A percentile compares a stretch with the other conserved stretches of the same genome.
Conservation (phyloP, 306 rosid species). For the Trifolium dubium region DNA sequence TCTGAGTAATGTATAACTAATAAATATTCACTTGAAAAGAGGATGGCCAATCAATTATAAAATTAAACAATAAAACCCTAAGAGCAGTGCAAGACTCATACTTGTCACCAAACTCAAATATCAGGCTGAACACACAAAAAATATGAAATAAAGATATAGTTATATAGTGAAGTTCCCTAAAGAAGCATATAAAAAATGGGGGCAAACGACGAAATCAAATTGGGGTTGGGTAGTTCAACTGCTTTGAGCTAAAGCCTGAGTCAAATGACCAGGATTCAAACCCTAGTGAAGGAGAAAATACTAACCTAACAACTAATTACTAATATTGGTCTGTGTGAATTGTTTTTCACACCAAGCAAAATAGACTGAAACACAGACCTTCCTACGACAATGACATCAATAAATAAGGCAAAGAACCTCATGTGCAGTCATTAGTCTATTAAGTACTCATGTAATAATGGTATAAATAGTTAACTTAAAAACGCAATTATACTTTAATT, state of each 20-base stretch:
- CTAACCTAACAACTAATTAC: too few relatives aligned
- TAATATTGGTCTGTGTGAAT: not conserved
- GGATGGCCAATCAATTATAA: not conserved
- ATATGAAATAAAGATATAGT: not conserved
- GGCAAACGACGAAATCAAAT: conserved; percentile 18
- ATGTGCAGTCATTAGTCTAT: conserved; percentile 3
- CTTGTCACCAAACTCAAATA: conserved; percentile 11
- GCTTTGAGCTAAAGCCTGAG: too few relatives aligned
- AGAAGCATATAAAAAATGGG: conserved; percentile 22
- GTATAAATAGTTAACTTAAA: too few relatives aligned
- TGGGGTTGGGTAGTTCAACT: too few relatives aligned
- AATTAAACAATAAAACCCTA: not conserved
- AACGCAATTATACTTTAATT: not conserved
- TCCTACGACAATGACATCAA: conserved; percentile 23
- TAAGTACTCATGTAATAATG: conserved; percentile 8
- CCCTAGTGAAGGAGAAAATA: too few relatives aligned
- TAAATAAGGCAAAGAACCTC: conserved; percentile 18
- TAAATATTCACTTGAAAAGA: conserved; percentile 6
- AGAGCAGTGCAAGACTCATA: conserved; percentile 5
- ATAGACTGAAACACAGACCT: conserved; percentile 3
- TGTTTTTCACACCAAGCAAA: conserved; percentile 12
- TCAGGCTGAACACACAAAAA: conserved; percentile 19
- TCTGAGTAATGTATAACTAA: not conserved
- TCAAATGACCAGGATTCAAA: too few relatives aligned
- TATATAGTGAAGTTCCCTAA: not conserved